Conservation (phyloP, 306 rosid genomes). For the Prunus fruticosa region DNA sequence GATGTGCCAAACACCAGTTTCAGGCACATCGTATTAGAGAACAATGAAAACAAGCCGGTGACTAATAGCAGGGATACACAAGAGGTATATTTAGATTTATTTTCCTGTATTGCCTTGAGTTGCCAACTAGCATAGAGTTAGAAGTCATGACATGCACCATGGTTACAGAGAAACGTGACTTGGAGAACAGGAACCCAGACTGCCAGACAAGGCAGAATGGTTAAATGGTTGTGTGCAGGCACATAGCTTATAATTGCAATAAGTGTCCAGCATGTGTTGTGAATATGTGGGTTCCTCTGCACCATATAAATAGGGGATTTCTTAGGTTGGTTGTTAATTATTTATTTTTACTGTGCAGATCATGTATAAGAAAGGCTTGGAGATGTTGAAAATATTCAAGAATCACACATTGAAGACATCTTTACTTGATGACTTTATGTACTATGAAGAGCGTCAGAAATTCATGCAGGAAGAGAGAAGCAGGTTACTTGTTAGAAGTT, state of each 20-base stretch:
- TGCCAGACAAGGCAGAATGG: background rate
- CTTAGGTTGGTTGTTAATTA: slow-evolving; percentile 1
- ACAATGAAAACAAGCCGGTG: slow-evolving; percentile 96
- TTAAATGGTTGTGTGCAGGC: background rate
- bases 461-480: slow-evolving; percentile 86
- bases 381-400: slow-evolving; percentile 82
- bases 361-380: slow-evolving; percentile 66
- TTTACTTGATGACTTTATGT: slow-evolving; percentile 80
- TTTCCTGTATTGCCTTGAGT: slow-evolving; percentile 1
- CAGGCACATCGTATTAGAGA: slow-evolving; percentile 83
- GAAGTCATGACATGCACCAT: background rate
- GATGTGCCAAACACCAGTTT: slow-evolving; percentile 77
- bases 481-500: slow-evolving; percentile 48
- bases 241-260: background rate
- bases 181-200: background rate
- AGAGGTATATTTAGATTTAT: slow-evolving; percentile 51
- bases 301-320: background rate
- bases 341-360: slow-evolving; percentile 52
- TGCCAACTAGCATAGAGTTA: background rate
- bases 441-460: slow-evolving; percentile 90
- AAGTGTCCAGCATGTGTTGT: background rate
- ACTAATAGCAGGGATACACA: slow-evolving; percentile 96
- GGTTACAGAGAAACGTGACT: background rate
- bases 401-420: slow-evolving; percentile 71
- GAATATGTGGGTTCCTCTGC: background rate